These are phyloP conservation scores for Eutrema heterophyllum DNA, from an alignment of 345 rosid species.

Conservation along the genomic window DNA sequence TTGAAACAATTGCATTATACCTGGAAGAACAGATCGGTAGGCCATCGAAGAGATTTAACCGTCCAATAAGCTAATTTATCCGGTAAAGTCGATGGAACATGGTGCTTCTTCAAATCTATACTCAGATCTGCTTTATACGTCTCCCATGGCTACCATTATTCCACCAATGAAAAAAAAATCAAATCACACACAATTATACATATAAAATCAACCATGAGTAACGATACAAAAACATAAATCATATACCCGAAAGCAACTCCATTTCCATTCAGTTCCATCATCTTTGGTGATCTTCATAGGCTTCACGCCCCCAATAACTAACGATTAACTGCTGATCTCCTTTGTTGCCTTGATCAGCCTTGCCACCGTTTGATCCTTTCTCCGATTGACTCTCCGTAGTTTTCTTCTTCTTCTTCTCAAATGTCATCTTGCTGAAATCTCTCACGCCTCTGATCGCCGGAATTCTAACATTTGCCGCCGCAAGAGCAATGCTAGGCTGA, in stretches of 20 bases:
- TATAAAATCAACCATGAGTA: background rate
- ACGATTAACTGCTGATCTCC: constrained; percentile 32
- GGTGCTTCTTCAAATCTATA: constrained; percentile 74
- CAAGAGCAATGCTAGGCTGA: background rate
- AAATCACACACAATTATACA: background rate
- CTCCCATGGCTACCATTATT: constrained; percentile 33
- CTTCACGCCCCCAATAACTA: constrained; percentile 58
- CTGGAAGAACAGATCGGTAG: constrained; percentile 72
- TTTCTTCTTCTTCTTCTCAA: constrained; percentile 25
- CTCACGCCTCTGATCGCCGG: background rate
- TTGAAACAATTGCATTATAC: constrained; percentile 17
- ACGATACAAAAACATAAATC: too few species aligned
- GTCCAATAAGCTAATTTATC: constrained; percentile 71
- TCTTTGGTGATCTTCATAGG: constrained; percentile 40
- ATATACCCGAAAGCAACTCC: constrained; percentile 59
- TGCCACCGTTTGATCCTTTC: background rate
- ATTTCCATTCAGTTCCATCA: constrained; percentile 57
- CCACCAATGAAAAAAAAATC: background rate
- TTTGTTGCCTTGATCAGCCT: constrained; percentile 16
- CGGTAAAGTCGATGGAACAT: constrained; percentile 38
- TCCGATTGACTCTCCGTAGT: background rate
- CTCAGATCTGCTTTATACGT: constrained; percentile 57
- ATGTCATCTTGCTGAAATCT: constrained; percentile 18
- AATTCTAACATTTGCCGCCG: background rate
- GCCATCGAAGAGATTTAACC: constrained; percentile 61